Base-by-base conservation (phyloP, 192 early-diverging fungal species). In the Podila clonocystis region DNA sequence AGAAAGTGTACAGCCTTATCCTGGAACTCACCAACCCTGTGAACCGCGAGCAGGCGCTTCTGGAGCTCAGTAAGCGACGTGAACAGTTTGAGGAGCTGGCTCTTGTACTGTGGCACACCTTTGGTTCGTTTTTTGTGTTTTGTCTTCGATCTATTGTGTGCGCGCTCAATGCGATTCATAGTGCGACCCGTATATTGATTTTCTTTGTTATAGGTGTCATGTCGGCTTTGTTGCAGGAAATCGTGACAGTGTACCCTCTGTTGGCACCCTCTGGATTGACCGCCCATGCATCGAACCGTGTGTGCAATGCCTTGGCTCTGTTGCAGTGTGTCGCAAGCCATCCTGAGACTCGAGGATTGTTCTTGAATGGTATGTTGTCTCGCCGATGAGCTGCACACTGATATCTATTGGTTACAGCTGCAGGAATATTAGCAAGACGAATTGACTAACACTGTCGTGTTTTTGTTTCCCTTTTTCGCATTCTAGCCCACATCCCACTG, bases 291-390 rank as follows among this genome's bases (percentile, higher is more conserved):
- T 97, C 95, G 12, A 99, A 99, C 80, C 92, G 97, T 59, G 97
- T 97, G 49, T 98, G 97, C 79, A 98, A 98, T 83, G 96, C 97
- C 17, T 83, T 99, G 62, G 96, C 97, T 11, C 85, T 99, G 63
- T 82, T 99, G 64, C 97, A 99, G 83, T 96, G 97, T 74, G 96
- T 99, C 22, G 97, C 97, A 11, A 94, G 93, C 52, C 97, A 99
- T 63, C 91, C 90, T 65, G 95, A 97, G 79, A 99, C 97, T 20
- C 87, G 97, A 24, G 87, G 86, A 4, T 83, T 94, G 49, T 95
- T 95, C 75, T 77, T 95, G 63, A 90, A 90, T 85, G 94, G 93
- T 94, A 79, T 67, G 80, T 72, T 67, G 80, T 15, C 41, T 17
- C 41, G 13, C 41, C 41, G 15, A 45, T 45, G 41, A 13, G 9